Evolutionary conservation across 2,329 filamentous ascomycete genomes (phyloP).

Genomic region (Arachnomyces sp.): DNA sequence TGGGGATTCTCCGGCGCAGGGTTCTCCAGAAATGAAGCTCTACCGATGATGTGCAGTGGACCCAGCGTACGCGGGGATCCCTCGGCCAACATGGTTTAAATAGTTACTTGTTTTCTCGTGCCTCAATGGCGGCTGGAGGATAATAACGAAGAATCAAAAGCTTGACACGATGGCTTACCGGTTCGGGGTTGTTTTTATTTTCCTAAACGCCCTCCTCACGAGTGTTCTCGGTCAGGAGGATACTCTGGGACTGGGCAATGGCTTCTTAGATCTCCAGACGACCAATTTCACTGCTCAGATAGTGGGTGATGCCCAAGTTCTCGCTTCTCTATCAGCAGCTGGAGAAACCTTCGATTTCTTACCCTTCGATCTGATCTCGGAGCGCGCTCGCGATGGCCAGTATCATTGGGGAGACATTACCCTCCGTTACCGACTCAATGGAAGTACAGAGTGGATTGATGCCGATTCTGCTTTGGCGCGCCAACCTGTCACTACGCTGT

Average conservation of each 20-base stretch:
- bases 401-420: slow-evolving; percentile 56
- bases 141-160: too few relatives aligned
- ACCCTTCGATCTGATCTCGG: slow-evolving; percentile 44
- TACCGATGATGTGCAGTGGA: too few relatives aligned
- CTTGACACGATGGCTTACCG: slow-evolving; percentile 18
- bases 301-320: slow-evolving; percentile 40
- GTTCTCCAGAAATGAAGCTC: too few relatives aligned
- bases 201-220: too few relatives aligned
- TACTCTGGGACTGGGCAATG: slow-evolving; percentile 33
- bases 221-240: slow-evolving; percentile 17
- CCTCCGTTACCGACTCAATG: slow-evolving; percentile 44
- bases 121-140: too few relatives aligned
- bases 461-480: slow-evolving; percentile 42
- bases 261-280: slow-evolving; percentile 35
- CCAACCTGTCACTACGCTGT: slow-evolving; percentile 26
- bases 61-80: too few relatives aligned
- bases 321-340: slow-evolving; percentile 41
- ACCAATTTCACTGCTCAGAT: slow-evolving; percentile 38
- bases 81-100: too few relatives aligned
- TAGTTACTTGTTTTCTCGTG: too few relatives aligned
- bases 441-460: slow-evolving; percentile 36
- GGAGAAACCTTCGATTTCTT: slow-evolving; percentile 47
- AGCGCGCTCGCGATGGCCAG: slow-evolving; percentile 44
- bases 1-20: too few relatives aligned
- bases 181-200: slow-evolving; percentile 32